Percentiles rank a stretch among this genome's conserved stretches.
Conservation (phyloP, 768 basidiomycete genomes). For the Lactarius indigo region DNA sequence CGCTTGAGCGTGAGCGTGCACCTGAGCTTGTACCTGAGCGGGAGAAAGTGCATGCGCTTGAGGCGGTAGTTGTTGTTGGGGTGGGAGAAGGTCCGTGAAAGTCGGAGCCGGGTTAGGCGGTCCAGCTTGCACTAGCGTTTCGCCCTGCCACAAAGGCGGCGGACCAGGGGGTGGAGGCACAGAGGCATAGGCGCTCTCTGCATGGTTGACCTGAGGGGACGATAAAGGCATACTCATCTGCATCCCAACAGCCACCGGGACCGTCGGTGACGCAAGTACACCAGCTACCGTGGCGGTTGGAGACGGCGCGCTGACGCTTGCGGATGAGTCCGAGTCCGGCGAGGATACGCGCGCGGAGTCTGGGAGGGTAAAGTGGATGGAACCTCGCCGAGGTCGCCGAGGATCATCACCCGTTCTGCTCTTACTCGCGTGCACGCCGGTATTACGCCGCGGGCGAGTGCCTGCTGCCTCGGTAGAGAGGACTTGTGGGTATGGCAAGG, state of each 20-base stretch:
- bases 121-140: conserved; percentile 4
- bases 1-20: not conserved
- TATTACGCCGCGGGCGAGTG: conserved; percentile 21
- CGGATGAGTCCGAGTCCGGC: conserved; percentile 24
- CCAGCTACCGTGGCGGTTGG: conserved; percentile 16
- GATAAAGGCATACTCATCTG: conserved; percentile 11
- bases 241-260: conserved; percentile 5
- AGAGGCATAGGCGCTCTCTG: not conserved
- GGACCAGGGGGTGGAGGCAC: conserved; percentile 2
- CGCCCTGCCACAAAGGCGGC: conserved; percentile 18
- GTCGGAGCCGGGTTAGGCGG: conserved; percentile 15
- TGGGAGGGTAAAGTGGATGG: conserved; percentile 13
- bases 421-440: conserved; percentile 18
- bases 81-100: conserved; percentile 16
- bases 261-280: conserved; percentile 5
- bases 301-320: conserved; percentile 20
- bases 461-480: conserved; percentile 7
- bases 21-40: conserved; percentile 7
- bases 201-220: not conserved
- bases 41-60: conserved; percentile 5
- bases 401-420: conserved; percentile 17
- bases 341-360: conserved; percentile 20
- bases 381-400: conserved; percentile 19
- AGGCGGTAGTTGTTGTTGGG: conserved; percentile 3
- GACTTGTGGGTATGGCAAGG: not conserved